phyloP scores from a whole-genome alignment of 1,284 basidiomycete genomes.

The Naganishia sp. region DNA sequence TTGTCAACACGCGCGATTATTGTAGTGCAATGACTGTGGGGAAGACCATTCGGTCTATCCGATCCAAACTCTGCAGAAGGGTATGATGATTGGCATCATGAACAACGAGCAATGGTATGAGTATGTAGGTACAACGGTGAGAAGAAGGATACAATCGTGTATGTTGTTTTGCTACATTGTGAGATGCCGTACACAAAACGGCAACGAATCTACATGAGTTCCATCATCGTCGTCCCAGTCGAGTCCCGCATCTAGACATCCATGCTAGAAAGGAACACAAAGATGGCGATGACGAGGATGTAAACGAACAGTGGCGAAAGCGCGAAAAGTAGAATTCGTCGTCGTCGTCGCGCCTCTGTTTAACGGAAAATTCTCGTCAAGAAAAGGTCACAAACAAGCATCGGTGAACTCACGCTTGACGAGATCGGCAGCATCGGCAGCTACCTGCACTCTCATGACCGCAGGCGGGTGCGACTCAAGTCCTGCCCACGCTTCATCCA shows the following conservation, averaged over 20 bases:
- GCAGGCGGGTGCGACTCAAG: conserved; percentile 16
- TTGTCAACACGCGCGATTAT: too few species aligned
- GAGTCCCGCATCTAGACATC: background rate
- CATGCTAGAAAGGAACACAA: conserved; percentile 5
- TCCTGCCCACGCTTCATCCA: conserved; percentile 23
- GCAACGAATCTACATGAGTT: background rate
- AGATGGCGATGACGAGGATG: conserved; percentile 18
- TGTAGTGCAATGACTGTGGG: too few species aligned
- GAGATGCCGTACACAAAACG: too few species aligned
- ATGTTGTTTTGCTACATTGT: conserved; percentile 17
- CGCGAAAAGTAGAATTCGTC: conserved; percentile 21
- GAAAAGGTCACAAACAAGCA: background rate
- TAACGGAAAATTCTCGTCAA: too few species aligned
- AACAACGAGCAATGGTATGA: background rate
- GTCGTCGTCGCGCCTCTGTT: conserved; percentile 14
- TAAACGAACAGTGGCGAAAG: conserved; percentile 17
- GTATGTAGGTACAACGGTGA: conserved; percentile 19
- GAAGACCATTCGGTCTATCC: too few species aligned
- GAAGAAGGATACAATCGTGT: conserved; percentile 18
- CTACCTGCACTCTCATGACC: conserved; percentile 19
- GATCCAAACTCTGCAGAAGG: too few species aligned
- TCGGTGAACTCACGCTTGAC: conserved; percentile 15
- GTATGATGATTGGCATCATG: too few species aligned
- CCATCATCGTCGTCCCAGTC: background rate
- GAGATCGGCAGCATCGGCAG: conserved; percentile 6